Conservation (phyloP, 495 filamentous ascomycete species). For the Aspergillus sparsus region DNA sequence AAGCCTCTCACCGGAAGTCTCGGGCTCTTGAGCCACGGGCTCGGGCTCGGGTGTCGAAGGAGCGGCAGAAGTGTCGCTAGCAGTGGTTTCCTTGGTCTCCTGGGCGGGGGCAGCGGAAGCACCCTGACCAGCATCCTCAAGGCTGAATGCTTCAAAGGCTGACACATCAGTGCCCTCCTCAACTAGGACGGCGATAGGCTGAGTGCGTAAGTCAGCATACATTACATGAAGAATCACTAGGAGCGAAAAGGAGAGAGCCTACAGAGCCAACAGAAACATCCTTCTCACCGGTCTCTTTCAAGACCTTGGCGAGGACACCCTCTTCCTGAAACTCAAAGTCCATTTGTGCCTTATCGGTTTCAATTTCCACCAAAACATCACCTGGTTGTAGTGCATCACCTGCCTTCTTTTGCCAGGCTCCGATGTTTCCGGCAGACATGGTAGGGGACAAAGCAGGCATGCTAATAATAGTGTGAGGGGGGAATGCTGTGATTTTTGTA, state of each 20-base stretch:
- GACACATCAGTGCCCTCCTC: conserved; percentile 85
- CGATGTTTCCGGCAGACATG: conserved; percentile 96
- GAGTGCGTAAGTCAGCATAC: conserved; percentile 13
- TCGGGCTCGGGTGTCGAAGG: conserved; percentile 59
- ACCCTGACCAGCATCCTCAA: conserved; percentile 88
- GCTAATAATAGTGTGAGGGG: conserved; percentile 89
- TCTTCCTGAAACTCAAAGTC: conserved; percentile 99
- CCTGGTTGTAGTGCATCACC: conserved; percentile 87
- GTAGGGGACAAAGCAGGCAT: conserved; percentile 99
- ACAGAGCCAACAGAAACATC: conserved; percentile 94
- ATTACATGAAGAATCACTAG: neutral
- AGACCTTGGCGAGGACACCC: conserved; percentile 89
- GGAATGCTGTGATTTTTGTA: conserved; percentile 62
- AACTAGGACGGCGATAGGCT: conserved; percentile 96
- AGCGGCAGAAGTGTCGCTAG: conserved; percentile 53
- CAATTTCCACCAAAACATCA: conserved; percentile 98
- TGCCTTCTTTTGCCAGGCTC: conserved; percentile 94
- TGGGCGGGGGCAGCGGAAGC: conserved; percentile 60
- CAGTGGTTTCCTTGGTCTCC: conserved; percentile 57
- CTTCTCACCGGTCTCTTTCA: conserved; percentile 93
- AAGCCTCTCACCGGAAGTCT: conserved; percentile 72
- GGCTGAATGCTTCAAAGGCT: conserved; percentile 83
- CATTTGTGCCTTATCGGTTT: conserved; percentile 99
- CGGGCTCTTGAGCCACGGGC: conserved; percentile 66
- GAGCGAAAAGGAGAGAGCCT: conserved; percentile 39